phyloP scores from a whole-genome alignment of 1,284 basidiomycete genomes.

The Naganishia albida region DNA sequence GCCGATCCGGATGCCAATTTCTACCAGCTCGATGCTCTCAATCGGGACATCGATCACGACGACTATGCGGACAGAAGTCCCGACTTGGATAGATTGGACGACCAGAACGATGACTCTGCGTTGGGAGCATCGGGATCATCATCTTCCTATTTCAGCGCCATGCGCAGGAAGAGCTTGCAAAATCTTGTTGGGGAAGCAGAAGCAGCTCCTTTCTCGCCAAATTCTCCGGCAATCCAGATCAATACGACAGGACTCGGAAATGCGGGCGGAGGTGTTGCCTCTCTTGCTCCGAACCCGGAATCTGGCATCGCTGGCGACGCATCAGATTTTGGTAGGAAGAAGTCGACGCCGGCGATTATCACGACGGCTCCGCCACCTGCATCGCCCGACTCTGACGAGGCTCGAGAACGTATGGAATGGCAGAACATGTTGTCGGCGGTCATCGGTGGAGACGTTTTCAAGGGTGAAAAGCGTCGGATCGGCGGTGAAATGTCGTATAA shows the following conservation, averaged over 20 bases:
- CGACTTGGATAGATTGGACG: neutral
- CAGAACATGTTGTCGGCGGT: conserved; percentile 91
- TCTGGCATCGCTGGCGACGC: neutral
- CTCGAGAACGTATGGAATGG: conserved; percentile 85
- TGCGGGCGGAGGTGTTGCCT: neutral
- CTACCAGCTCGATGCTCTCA: conserved; percentile 28
- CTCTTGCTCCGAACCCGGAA: neutral
- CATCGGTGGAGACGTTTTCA: conserved; percentile 86
- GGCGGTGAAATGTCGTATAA: conserved; percentile 66
- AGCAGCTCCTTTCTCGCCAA: conserved; percentile 15
- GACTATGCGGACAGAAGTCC: conserved; percentile 7
- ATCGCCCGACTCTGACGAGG: conserved; percentile 57
- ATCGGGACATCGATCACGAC: conserved; percentile 25
- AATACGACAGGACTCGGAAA: neutral
- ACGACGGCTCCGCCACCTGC: conserved; percentile 1
- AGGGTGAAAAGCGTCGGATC: conserved; percentile 87
- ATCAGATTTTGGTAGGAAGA: neutral
- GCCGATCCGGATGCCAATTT: conserved; percentile 35
- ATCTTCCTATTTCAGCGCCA: neutral
- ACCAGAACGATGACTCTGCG: neutral
- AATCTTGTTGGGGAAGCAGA: neutral
- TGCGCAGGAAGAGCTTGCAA: conserved; percentile 2
- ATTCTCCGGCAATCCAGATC: conserved; percentile 1
- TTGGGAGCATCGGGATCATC: neutral
- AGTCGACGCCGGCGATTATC: neutral